phyloP scores from a whole-genome alignment of 352 stramenopile genomes.

The Phytophthora crassamura region DNA sequence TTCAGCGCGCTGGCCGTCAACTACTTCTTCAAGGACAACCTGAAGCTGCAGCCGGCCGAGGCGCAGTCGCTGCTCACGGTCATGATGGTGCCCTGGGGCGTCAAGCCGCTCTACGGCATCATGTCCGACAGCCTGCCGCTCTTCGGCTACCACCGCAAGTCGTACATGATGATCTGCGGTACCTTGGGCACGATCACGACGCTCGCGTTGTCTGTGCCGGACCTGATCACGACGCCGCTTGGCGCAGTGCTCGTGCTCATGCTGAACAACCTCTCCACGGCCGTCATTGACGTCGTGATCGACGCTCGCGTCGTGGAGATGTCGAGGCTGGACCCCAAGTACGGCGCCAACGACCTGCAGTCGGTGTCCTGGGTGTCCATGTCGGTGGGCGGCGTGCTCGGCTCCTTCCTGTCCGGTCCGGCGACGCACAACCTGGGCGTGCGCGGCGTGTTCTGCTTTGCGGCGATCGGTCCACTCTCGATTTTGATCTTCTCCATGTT shows the following conservation, averaged over 20 bases:
- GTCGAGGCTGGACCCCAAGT: constrained; percentile 83
- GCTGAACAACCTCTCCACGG: constrained; percentile 89
- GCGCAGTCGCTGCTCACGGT: constrained; percentile 93
- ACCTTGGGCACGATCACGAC: constrained; percentile 63
- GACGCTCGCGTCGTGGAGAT: constrained; percentile 97
- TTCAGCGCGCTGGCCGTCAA: constrained; percentile 93
- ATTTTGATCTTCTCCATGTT: constrained; percentile 90
- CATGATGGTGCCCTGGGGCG: constrained; percentile 95
- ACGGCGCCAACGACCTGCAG: constrained; percentile 93
- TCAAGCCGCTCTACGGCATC: constrained; percentile 97
- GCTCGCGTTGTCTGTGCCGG: constrained; percentile 63
- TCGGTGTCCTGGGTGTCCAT: constrained; percentile 95
- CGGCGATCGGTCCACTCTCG: constrained; percentile 88
- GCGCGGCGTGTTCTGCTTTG: constrained; percentile 93
- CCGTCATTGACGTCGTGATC: constrained; percentile 96
- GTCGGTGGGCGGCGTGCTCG: constrained; percentile 92
- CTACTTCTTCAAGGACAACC: constrained; percentile 98
- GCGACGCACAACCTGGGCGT: constrained; percentile 92
- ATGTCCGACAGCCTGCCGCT: constrained; percentile 95
- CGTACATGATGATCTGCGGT: constrained; percentile 94
- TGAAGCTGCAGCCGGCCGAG: constrained; percentile 94
- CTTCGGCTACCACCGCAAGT: constrained; percentile 94
- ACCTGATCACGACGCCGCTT: constrained; percentile 62
- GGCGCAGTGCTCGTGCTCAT: constrained; percentile 69
- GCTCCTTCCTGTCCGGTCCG: constrained; percentile 92